A percentile compares a stretch with the other conserved stretches of the same genome.
Evolutionary conservation across 345 rosid genomes (phyloP).

Genomic region (Gossypium rotundifolium): DNA sequence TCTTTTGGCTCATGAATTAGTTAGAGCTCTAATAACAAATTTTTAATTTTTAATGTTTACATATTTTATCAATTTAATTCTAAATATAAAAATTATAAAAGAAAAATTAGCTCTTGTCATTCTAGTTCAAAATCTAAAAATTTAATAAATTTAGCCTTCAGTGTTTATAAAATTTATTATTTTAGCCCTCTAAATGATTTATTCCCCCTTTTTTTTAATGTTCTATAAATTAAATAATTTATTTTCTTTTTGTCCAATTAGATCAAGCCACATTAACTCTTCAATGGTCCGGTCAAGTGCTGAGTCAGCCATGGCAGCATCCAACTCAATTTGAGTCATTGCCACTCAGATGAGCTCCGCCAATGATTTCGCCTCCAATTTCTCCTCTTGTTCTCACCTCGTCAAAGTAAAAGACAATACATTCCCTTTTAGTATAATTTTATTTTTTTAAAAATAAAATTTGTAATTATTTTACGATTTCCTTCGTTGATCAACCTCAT

Average conservation of each 20-base stretch:
- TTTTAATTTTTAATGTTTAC: too few relatives aligned
- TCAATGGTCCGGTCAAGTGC: conserved; percentile 13
- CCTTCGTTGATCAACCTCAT: neutral
- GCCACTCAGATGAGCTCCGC: conserved; percentile 90
- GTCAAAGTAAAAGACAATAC: conserved; percentile 44
- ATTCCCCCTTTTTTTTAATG: too few relatives aligned
- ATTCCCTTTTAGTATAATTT: neutral
- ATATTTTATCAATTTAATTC: too few relatives aligned
- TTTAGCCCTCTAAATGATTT: too few relatives aligned
- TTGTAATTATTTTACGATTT: neutral
- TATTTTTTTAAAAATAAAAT: neutral
- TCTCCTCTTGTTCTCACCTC: conserved; percentile 83
- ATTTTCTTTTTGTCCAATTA: neutral
- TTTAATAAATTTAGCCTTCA: too few relatives aligned
- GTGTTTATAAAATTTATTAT: too few relatives aligned
- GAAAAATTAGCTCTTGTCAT: too few relatives aligned
- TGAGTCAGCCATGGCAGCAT: conserved; percentile 33
- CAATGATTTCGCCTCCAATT: conserved; percentile 72
- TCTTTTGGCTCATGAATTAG: too few relatives aligned
- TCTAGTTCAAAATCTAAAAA: too few relatives aligned
- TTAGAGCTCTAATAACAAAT: too few relatives aligned
- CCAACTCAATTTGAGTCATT: conserved; percentile 64
- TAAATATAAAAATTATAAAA: too few relatives aligned
- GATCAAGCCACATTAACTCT: neutral
- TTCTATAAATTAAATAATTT: too few relatives aligned